These are phyloP conservation scores for Colletotrichum siamense DNA, from an alignment of 2,329 filamentous ascomycete genomes.

Conservation along the genomic window DNA sequence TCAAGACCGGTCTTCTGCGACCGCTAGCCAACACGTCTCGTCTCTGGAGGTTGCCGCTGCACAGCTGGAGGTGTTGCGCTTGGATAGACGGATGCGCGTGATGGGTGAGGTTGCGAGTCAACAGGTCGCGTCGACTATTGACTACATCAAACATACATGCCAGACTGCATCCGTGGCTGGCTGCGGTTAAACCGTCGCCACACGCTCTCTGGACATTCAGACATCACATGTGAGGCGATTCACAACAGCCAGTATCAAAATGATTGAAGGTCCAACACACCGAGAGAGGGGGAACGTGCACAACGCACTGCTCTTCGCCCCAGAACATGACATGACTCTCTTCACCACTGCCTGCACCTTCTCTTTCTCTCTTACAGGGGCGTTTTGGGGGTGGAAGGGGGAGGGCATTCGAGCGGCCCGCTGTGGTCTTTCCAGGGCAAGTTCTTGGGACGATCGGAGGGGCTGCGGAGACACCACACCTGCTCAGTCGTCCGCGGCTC, in stretches of 20 bases:
- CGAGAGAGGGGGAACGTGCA: background rate
- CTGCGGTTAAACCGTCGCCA: background rate
- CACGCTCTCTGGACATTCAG: background rate
- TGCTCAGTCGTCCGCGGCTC: background rate
- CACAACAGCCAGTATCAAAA: background rate
- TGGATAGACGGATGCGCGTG: background rate
- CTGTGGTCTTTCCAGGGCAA: constrained; percentile 19
- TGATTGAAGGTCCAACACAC: background rate
- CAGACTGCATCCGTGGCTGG: background rate
- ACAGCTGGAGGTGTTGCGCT: background rate
- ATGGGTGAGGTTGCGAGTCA: background rate
- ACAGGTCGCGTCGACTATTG: background rate
- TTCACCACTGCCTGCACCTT: background rate
- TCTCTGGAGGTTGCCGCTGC: background rate
- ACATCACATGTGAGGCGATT: background rate
- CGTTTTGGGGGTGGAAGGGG: background rate
- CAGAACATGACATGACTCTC: background rate
- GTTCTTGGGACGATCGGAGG: constrained; percentile 52
- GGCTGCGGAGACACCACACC: constrained; percentile 34
- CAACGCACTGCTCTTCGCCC: background rate
- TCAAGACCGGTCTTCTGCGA: background rate
- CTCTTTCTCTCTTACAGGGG: background rate
- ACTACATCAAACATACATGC: background rate
- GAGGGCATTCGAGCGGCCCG: background rate
- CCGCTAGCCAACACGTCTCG: background rate